Conservation (phyloP, 805 yeast genomes). For the Lipomyces oligophaga region DNA sequence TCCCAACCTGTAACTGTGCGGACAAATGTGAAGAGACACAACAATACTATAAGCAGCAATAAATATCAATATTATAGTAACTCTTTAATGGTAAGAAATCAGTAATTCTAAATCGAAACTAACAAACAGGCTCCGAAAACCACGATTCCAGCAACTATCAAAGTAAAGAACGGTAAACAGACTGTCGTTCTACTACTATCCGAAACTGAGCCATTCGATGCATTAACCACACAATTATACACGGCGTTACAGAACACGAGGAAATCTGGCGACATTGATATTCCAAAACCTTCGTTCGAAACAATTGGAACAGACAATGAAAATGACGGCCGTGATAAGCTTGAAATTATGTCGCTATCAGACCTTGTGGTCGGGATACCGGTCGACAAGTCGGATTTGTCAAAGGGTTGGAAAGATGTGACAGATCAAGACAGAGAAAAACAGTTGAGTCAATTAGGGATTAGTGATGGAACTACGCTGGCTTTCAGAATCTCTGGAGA, state of each 20-base stretch:
- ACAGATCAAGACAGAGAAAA: not conserved
- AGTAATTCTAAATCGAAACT: too few species aligned
- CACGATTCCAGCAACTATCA: conserved; percentile 11
- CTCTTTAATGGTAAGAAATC: too few species aligned
- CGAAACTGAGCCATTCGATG: conserved; percentile 5
- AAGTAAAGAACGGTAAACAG: conserved; percentile 17
- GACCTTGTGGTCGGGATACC: conserved; percentile 16
- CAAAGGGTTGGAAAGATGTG: conserved; percentile 19
- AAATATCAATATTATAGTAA: too few species aligned
- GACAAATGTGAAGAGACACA: too few species aligned
- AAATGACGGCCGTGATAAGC: not conserved
- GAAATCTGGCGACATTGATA: conserved; percentile 3
- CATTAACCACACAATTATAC: conserved; percentile 6
- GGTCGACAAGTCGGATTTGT: conserved; percentile 14
- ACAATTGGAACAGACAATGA: conserved; percentile 2
- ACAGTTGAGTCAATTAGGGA: conserved; percentile 10
- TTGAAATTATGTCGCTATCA: not conserved
- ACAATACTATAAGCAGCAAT: too few species aligned
- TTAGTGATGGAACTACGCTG: conserved; percentile 16
- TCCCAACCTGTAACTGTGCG: too few species aligned
- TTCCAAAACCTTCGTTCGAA: conserved; percentile 25
- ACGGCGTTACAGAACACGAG: conserved; percentile 4
- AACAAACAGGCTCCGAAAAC: too few species aligned
- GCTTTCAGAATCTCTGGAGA: conserved; percentile 9
- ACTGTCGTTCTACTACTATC: conserved; percentile 14